Percentiles rank a stretch among this genome's conserved stretches.
phyloP scores from a whole-genome alignment of 2,329 filamentous ascomycete genomes.

The Paecilomyces variotii region DNA sequence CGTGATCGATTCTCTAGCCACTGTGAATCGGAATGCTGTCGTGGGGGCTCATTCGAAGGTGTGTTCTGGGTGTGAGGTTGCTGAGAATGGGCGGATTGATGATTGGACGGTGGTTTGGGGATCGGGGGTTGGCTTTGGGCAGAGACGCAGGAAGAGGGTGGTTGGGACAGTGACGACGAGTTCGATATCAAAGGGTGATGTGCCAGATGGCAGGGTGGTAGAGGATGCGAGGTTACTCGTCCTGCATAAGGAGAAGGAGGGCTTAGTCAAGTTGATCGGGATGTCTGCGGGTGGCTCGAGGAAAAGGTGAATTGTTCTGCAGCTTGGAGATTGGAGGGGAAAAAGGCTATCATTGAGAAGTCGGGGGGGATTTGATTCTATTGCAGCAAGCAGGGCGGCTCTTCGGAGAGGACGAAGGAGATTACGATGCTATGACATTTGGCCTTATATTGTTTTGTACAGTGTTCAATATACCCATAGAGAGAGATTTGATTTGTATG shows the following conservation, averaged over 20 bases:
- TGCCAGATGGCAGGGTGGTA: constrained; percentile 50
- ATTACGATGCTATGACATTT: background rate
- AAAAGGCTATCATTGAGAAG: background rate
- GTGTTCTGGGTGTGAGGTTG: constrained; percentile 54
- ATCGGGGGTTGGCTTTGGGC: constrained; percentile 40
- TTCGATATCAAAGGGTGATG: constrained; percentile 3
- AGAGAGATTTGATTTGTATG: background rate
- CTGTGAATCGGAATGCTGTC: constrained; percentile 23
- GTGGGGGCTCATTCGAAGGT: constrained; percentile 58
- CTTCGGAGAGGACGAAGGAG: background rate
- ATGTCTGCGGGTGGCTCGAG: constrained; percentile 15
- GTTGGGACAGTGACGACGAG: constrained; percentile 24
- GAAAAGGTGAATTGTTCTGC: constrained; percentile 17
- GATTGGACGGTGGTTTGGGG: constrained; percentile 66
- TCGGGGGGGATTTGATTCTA: background rate
- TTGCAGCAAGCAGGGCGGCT: background rate
- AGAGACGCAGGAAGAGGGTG: constrained; percentile 24
- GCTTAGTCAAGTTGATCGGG: constrained; percentile 56
- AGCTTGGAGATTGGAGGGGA: background rate
- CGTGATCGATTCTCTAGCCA: constrained; percentile 39
- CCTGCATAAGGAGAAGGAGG: constrained; percentile 60
- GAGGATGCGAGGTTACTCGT: constrained; percentile 56
- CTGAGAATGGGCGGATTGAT: constrained; percentile 50
- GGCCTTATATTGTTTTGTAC: background rate
- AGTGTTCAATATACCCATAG: background rate